Evolutionary conservation across 495 filamentous ascomycete genomes (phyloP), one percentile per base, ranked within the genome.

Genomic region (Lasiosphaeria ovina): DNA sequence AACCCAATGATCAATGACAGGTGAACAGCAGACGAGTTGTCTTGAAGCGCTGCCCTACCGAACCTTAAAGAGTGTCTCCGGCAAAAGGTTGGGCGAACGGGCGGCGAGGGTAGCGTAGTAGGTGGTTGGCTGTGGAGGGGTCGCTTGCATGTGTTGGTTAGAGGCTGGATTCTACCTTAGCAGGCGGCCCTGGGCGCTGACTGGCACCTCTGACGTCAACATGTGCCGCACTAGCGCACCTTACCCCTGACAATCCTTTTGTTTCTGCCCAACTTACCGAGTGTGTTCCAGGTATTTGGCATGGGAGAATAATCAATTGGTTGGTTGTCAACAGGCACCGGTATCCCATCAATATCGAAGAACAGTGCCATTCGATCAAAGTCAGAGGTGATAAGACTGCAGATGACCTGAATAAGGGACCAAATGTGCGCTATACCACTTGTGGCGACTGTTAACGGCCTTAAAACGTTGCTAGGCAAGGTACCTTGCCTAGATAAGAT

Each of bases 111-210:
- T 4, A 4, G 44, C 6, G 6, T 4, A n/a, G 44, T 47, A n/a
- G 44, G 44, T 47, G 44, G 24, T 24, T 24, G 38, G 44, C 44
- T 47, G 44, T 47, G 44, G 44, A 47, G 44, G 44, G 44, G 44
- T 47, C 12, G 1, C 16, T 47, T 3, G 44, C 44, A 47, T 47
- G 44, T 47, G 44, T 47, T 47, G 44, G 44, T 47, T 47, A 47
- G 44, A 47, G 44, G 12, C 16, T 47, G 16, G 16, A 47, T 24
- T 24, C 12, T 4, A 47, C 44, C 16, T 11, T 47, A 11, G 16
- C 12, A 11, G 44, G 12, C 44, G 16, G 16, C 12, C 8, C 16
- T n/a, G 44, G 11, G 16, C 16, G 12, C 16, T 47, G 44, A 47
- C 24, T 24, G 44, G 44, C 44, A 47, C 44, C 44, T 47, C 44